Conservation (phyloP, 176 grass and related monocot genomes). For the Dactylis glomerata region DNA sequence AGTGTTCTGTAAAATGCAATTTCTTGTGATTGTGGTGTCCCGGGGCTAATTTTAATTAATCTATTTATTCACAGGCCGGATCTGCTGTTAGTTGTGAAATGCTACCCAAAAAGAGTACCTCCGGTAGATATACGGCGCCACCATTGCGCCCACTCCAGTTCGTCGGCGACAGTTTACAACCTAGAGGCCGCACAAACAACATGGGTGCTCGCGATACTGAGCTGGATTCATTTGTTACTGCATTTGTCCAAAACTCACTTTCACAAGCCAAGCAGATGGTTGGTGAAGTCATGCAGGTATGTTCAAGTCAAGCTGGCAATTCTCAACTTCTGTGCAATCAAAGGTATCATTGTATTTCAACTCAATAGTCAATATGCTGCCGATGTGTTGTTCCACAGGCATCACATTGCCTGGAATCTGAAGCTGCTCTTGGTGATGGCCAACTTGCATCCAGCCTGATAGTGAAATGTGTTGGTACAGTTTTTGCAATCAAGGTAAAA, state of each 20-base stretch:
- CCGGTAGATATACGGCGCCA: background rate
- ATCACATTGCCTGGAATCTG: background rate
- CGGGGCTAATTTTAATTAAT: conserved; percentile 25
- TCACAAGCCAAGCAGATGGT: conserved; percentile 48
- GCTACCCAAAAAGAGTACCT: background rate
- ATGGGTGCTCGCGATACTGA: conserved; percentile 11
- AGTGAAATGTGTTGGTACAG: conserved; percentile 43
- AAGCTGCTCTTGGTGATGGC: background rate
- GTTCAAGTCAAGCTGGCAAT: conserved; percentile 3
- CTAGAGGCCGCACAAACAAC: conserved; percentile 9
- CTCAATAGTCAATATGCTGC: background rate
- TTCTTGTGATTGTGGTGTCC: background rate
- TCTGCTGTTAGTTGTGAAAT: conserved; percentile 20
- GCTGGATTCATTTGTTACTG: conserved; percentile 30
- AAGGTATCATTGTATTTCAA: background rate
- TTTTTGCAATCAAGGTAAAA: conserved; percentile 57
- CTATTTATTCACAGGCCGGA: conserved; percentile 23
- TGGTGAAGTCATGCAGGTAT: conserved; percentile 42
- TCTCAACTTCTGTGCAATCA: background rate
- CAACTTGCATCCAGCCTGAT: conserved; percentile 37
- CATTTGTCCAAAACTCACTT: conserved; percentile 43
- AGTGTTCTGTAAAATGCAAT: conserved; percentile 3
- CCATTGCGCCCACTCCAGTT: background rate
- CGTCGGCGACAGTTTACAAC: background rate
- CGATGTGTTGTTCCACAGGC: conserved; percentile 17